Conservation (phyloP, 2,329 filamentous ascomycete genomes). For the Calcarisporium arbuscula region DNA sequence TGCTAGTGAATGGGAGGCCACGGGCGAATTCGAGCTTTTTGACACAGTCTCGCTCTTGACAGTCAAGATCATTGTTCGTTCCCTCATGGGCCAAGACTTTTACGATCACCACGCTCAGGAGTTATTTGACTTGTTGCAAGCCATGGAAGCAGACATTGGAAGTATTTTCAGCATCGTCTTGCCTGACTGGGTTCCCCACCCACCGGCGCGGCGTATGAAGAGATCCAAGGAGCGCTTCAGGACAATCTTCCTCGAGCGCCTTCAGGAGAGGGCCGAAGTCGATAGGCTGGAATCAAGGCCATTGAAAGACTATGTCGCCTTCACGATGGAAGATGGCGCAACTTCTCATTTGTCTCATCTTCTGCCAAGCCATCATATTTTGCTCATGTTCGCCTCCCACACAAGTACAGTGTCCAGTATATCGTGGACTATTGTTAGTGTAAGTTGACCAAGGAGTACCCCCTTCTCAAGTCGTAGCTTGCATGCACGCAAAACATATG, state of each 20-base stretch:
- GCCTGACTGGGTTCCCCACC: slow-evolving; percentile 11
- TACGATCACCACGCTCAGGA: slow-evolving; percentile 9
- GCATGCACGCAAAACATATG: too few species aligned
- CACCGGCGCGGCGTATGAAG: slow-evolving; percentile 7
- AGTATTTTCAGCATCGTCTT: slow-evolving; percentile 8
- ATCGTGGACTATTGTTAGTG: slow-evolving; percentile 12
- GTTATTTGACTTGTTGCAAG: slow-evolving; percentile 9
- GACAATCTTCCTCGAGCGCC: slow-evolving; percentile 12
- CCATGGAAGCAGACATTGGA: slow-evolving; percentile 11
- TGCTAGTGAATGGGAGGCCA: slow-evolving; percentile 9
- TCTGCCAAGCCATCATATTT: slow-evolving; percentile 11
- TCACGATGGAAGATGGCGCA: slow-evolving; percentile 10
- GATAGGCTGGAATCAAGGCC: background rate
- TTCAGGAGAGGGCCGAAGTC: slow-evolving; percentile 7
- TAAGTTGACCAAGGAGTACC: too few species aligned
- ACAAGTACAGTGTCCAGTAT: slow-evolving; percentile 10
- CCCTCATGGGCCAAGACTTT: slow-evolving; percentile 15
- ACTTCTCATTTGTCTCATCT: slow-evolving; percentile 9
- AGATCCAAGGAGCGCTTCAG: slow-evolving; percentile 10
- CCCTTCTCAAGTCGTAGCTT: too few species aligned
- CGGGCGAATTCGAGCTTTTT: slow-evolving; percentile 8
- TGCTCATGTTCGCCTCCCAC: slow-evolving; percentile 13
- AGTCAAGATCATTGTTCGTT: slow-evolving; percentile 10
- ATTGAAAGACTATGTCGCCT: slow-evolving; percentile 12
- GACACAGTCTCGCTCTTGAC: slow-evolving; percentile 8